These are phyloP conservation scores for Dunaliella primolecta DNA, from an alignment of 139 green algal genomes.

Conservation along the genomic window DNA sequence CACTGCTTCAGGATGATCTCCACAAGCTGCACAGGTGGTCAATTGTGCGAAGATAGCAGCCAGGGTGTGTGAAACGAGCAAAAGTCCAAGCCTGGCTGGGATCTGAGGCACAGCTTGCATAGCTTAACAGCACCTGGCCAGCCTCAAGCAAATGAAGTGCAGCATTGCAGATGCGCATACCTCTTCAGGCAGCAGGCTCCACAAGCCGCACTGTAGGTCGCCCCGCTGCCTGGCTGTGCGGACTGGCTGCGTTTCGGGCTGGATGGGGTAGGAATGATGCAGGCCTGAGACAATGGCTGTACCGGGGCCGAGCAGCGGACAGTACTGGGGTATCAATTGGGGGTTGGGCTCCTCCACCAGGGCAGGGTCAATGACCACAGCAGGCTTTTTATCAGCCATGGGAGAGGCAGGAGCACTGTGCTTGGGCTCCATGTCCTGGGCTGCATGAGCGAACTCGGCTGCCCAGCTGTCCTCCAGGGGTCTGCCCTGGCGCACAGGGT, in stretches of 20 bases:
- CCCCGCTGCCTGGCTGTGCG: not conserved
- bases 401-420: not conserved
- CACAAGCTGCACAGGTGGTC: conserved; percentile 45
- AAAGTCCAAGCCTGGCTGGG: not conserved
- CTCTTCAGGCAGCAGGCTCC: conserved; percentile 37
- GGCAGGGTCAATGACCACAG: not conserved
- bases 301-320: not conserved
- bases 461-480: not conserved
- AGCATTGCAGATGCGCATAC: conserved; percentile 1
- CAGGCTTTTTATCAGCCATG: not conserved
- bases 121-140: not conserved
- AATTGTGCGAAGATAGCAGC: not conserved
- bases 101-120: not conserved
- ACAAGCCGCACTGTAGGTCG: conserved; percentile 19
- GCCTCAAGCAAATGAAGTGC: not conserved
- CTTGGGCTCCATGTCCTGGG: not conserved
- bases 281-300: conserved; percentile 12
- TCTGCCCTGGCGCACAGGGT: not conserved
- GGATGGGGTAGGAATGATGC: not conserved
- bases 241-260: not conserved
- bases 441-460: not conserved
- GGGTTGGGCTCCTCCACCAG: conserved; percentile 1
- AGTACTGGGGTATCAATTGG: not conserved
- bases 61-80: not conserved
- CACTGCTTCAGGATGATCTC: conserved; percentile 64